Conservation (phyloP, 202 grass and related monocot species). For the Alloteropsis angusta region DNA sequence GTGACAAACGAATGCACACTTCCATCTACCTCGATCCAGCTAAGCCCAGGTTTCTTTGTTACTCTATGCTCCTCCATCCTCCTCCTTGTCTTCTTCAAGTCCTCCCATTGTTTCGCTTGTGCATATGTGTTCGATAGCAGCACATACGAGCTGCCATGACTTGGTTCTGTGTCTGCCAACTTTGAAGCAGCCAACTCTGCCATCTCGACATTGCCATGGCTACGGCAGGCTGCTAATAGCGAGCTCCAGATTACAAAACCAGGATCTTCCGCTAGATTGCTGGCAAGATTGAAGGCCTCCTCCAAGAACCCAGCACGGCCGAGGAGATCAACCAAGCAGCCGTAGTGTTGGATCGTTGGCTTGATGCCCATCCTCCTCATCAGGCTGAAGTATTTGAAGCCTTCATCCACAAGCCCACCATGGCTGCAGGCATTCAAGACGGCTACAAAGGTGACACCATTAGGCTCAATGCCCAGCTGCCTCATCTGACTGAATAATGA, state of each 20-base stretch:
- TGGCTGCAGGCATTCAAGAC: constrained; percentile 49
- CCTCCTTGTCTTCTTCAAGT: constrained; percentile 38
- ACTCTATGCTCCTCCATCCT: constrained; percentile 33
- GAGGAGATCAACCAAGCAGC: constrained; percentile 56
- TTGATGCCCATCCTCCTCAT: constrained; percentile 41
- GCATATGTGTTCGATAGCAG: constrained; percentile 51
- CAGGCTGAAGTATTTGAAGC: constrained; percentile 31
- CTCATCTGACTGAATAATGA: constrained; percentile 36
- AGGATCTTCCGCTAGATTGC: constrained; percentile 26
- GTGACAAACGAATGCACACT: constrained; percentile 43
- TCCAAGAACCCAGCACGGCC: constrained; percentile 41
- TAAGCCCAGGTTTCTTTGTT: constrained; percentile 40
- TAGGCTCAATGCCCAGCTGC: constrained; percentile 22
- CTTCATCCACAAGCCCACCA: constrained; percentile 40
- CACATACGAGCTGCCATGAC: constrained; percentile 41
- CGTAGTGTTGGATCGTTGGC: constrained; percentile 35
- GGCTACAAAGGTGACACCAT: constrained; percentile 41
- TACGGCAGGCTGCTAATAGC: constrained; percentile 36
- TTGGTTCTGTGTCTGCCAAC: constrained; percentile 25
- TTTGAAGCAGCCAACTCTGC: constrained; percentile 37
- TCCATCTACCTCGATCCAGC: constrained; percentile 50
- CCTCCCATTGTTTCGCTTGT: constrained; percentile 33
- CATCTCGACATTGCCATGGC: constrained; percentile 37
- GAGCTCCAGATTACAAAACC: constrained; percentile 51
- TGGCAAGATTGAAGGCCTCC: constrained; percentile 33